Evolutionary conservation across 1,139 yeast genomes (phyloP), one percentile per base, ranked within the genome.

Genomic region (Saccharomyces hybrid): DNA sequence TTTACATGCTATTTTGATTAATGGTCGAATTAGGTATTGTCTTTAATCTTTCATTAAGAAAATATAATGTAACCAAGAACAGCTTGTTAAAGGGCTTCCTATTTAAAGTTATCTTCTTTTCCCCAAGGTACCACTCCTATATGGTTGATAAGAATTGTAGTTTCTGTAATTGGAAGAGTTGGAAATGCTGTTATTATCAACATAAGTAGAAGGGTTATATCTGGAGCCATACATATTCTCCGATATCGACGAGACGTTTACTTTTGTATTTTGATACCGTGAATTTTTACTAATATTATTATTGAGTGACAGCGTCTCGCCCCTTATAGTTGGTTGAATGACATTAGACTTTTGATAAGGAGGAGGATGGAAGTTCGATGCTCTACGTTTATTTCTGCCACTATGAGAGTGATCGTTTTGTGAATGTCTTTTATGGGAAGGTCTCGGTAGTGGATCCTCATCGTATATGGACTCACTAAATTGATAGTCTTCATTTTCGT

Each of bases 401-500:
- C 27, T 34, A n/a, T 47, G 14, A 32, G 34, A 11, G 16, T 47
- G 13, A 26, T 51, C 25, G 34, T 38, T 25, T 41, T 41, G 27
- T 41, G 30, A 11, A 25, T 20, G 25, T 13, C 23, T 25, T 23
- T 25, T 42, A 20, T 42, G 27, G 5, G 25, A 13, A 46, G 25
- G n/a, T 38, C 44, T 46, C 27, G 51, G 31, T 34, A 34, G 31
- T 13, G 41, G 47, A 28, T 47, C 31, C 32, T 51, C 50, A 20
- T 51, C 53, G 41, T 51, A 51, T 34, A 47, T 47, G 20, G 49
- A 32, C 13, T 38, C 53, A 23, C 48, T 47, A 16, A 34, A 51
- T 25, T 51, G 50, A 20, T 51, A 51, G 49, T 51, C 47, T 23
- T 51, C 41, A 27, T 51, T 64, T 68, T 68, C 62, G 63, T 57